A percentile compares a stretch with the other conserved stretches of the same genome.
These are phyloP conservation scores for Fennellomyces sp. DNA, from an alignment of 371 early-diverging fungal genomes.

Conservation along the genomic window DNA sequence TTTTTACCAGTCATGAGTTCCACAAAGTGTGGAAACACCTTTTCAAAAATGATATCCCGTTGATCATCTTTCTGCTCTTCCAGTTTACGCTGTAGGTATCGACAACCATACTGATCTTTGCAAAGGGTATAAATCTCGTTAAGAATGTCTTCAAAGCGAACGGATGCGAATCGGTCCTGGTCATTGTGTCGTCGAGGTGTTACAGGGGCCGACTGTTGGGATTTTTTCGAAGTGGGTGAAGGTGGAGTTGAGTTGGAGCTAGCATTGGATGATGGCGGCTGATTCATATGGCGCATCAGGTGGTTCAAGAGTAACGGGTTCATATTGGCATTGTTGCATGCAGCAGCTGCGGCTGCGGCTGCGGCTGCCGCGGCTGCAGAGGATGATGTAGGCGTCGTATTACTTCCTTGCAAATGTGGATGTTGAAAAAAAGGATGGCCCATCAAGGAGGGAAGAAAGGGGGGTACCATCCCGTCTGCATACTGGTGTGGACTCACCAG, in stretches of 20 bases:
- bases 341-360: slow-evolving; percentile 11
- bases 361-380: slow-evolving; percentile 8
- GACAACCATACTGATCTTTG: slow-evolving; percentile 92
- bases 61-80: slow-evolving; percentile 75
- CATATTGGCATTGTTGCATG: slow-evolving; percentile 14
- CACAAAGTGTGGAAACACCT: slow-evolving; percentile 76
- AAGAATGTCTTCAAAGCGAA: slow-evolving; percentile 66
- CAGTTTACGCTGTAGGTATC: slow-evolving; percentile 84
- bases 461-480: slow-evolving; percentile 6
- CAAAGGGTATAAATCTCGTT: slow-evolving; percentile 79
- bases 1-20: slow-evolving; percentile 85
- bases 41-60: slow-evolving; percentile 68
- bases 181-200: slow-evolving; percentile 24
- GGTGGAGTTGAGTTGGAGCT: slow-evolving; percentile 1
- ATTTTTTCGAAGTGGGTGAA: slow-evolving; percentile 4
- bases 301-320: slow-evolving; percentile 29
- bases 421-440: slow-evolving; percentile 9
- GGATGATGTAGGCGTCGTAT: slow-evolving; percentile 3
- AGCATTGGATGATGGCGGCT: slow-evolving; percentile 19
- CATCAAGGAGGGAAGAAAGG: slow-evolving; percentile 11
- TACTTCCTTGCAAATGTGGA: too few relatives aligned
- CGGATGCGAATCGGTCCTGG: slow-evolving; percentile 64
- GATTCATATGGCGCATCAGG: slow-evolving; percentile 26
- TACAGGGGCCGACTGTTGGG: slow-evolving; percentile 1
- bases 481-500: not conserved